Base-by-base conservation (phyloP, 2,329 filamentous ascomycete genomes). In the Davidsoniella neocaledoniae region DNA sequence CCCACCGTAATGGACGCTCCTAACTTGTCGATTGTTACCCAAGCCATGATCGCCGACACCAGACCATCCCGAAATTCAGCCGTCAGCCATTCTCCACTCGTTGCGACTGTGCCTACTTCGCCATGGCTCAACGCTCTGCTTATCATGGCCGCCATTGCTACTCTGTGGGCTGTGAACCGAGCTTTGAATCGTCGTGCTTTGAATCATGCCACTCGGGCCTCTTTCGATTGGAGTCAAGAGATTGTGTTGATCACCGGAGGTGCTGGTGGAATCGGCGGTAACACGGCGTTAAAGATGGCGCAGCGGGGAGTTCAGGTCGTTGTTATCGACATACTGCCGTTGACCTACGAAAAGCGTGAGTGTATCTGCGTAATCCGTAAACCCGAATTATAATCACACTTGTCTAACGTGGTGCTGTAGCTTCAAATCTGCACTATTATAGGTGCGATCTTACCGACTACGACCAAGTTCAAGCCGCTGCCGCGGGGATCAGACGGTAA, bases 201-300 rank as follows among this genome's bases (percentile, higher is more conserved):
- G 21, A 61, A 66, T 52, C 65, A 67, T 53, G 71, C 65, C 63
- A 63, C 56, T 0, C 60, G 55, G 6, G 69, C 70, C 51, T 57
- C 56, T 14, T 73, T 70, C 59, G 63, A 68, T 46, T 79, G 75
- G 73, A 58, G 63, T 17, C 66, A 67, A 39, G 75, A 79, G 60
- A 66, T 79, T 45, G 69, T 76, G 2, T 63, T 79, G 33, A 67
- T 80, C 9, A 79, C 76, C 0, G 77, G 77, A 2, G 76, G 77
- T 1, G 72, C 72, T 44, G 70, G 72, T 50, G 77, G 76, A 0
- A 79, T 81, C 57, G 76, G 77, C 8, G 69, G 67, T 48, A 61
- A 67, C 8, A 67, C 77, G 2, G 74, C 74, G 3, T 62, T 67
- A 48, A 57, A 72, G 50, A 63, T 81, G 16, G 71, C 70, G 0